Base-by-base conservation (phyloP, 2,329 filamentous ascomycete genomes). In the Drechslerella stenobrocha region DNA sequence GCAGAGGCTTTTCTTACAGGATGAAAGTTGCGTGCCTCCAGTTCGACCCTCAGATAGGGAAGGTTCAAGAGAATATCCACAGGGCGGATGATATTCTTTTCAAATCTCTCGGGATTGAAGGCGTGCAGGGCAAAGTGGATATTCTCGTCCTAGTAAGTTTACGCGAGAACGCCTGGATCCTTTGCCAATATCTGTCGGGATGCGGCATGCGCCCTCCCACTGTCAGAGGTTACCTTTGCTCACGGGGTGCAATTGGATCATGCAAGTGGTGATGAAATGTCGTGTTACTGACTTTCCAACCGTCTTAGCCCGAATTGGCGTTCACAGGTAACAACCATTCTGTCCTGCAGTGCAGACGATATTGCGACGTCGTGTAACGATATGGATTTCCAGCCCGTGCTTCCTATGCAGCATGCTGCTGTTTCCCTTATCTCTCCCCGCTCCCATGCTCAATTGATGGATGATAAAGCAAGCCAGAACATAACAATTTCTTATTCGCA, bases 141-240 rank as follows among this genome's bases (percentile, higher is more conserved):
- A 77, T 92, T 0, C 88, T 89, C 0, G 89, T 92, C 74, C 77
- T 92, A 75, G 87, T 88, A 0, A 90, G 92, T 73, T 81, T 84
- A 60, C 86, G 73, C 22, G 34, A 28, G 34, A 23, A 13, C 15
- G 4, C 22, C 37, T 42, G 4, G 15, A 7, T 20, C 15, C 18
- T n/a, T 18, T 42, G 18, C 37, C n/a, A 20, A 45, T 26, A 22
- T 47, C 15, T 26, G 40, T 45, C 13, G 22, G 45, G 52, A 46
- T 56, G 58, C 53, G 63, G 50, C 63, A 61, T 69, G 46, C 60
- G 44, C 52, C 40, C 28, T 40, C 34, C 18, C 28, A 44, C n/a
- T 55, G 48, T 42, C 30, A 46, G 42, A 23, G 20, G 40, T 56
- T 46, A 26, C 45, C 44, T 30, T 45, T 55, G 55, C 56, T 20